A percentile compares a stretch with the other conserved stretches of the same genome.
phyloP scores from a whole-genome alignment of 805 yeast genomes.

The Ogataea pignaliae region DNA sequence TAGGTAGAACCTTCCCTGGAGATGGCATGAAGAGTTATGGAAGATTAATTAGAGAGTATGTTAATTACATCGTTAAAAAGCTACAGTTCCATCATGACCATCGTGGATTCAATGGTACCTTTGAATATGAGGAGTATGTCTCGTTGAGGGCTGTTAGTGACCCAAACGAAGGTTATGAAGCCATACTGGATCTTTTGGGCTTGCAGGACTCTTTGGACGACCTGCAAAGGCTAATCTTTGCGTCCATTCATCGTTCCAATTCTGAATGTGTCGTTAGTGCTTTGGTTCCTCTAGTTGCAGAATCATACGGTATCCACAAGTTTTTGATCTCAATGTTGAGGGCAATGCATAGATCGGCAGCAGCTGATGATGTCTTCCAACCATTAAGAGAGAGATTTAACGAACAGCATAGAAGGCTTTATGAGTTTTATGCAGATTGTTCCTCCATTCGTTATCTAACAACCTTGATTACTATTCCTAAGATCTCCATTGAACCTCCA shows the following conservation, averaged over 20 bases:
- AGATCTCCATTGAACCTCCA: slow-evolving; percentile 57
- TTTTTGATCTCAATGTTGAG: slow-evolving; percentile 87
- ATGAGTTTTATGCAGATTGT: slow-evolving; percentile 87
- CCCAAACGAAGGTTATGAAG: slow-evolving; percentile 93
- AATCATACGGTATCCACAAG: slow-evolving; percentile 88
- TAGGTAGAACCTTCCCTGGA: slow-evolving; percentile 53
- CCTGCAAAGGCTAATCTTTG: slow-evolving; percentile 70
- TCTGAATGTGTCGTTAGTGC: slow-evolving; percentile 80
- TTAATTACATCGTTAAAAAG: slow-evolving; percentile 62
- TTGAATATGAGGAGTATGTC: slow-evolving; percentile 93
- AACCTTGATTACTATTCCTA: slow-evolving; percentile 75
- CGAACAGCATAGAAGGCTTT: slow-evolving; percentile 63
- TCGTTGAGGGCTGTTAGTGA: slow-evolving; percentile 83
- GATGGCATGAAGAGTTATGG: slow-evolving; percentile 53
- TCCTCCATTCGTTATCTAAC: slow-evolving; percentile 78
- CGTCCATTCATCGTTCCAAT: slow-evolving; percentile 54
- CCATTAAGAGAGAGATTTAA: slow-evolving; percentile 70
- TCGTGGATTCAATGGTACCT: slow-evolving; percentile 89
- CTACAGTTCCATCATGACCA: slow-evolving; percentile 79
- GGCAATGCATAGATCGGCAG: slow-evolving; percentile 73
- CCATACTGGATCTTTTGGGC: slow-evolving; percentile 78
- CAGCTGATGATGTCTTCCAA: slow-evolving; percentile 69
- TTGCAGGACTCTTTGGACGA: slow-evolving; percentile 82
- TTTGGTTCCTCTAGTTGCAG: slow-evolving; percentile 84
- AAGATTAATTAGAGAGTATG: slow-evolving; percentile 72